Base-by-base conservation (phyloP, 352 stramenopile genomes). In the Pythium brassicae region DNA sequence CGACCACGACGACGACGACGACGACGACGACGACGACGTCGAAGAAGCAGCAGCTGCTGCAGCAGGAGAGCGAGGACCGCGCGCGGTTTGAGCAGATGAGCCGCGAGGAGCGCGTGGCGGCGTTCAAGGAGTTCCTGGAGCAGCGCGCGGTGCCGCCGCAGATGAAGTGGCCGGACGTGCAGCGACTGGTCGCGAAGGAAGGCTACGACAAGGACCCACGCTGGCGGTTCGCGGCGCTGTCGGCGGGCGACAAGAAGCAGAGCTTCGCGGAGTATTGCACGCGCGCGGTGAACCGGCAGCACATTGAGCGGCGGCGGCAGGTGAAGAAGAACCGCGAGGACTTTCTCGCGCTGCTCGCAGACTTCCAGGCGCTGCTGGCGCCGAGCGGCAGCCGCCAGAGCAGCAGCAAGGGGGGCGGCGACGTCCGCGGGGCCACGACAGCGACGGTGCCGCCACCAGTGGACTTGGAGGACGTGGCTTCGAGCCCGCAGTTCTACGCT, bases 181-280 rank as follows among this genome's bases (percentile, higher is more conserved):
- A 81, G 59, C 79, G 79, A 12, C 46, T 76, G 42, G 72, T 92
- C 27, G 43, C 51, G n/a, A 87, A 87, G 42, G 77, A 90, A 37
- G 66, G 68, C 9, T 61, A 78, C 43, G 64, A 78, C 15, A 76
- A 66, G 12, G 83, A 91, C 54, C 73, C 80, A 4, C 68, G 78
- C 6, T 94, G 80, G 80, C 76, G 73, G 43, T 88, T 82, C 50
- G 78, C 80, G 10, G 53, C 92, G 12, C 57, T 62, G 1, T 89
- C 74, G 0, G 75, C 86, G 0, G 84, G 84, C 14, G 82, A 94
- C 39, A 91, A 92, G 68, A 94, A 94, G 44, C 84, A 94, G 55
- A 77, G 76, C 11, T 92, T 87, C 29, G 81, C 84, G 1, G 84
- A 94, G 59, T 94, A 90, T 52, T 88, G 78, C 39, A 89, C 82